Evolutionary conservation across 2,329 filamentous ascomycete species (phyloP), one percentile per base, ranked within the genome.

Genomic region (Xylaria sp.): DNA sequence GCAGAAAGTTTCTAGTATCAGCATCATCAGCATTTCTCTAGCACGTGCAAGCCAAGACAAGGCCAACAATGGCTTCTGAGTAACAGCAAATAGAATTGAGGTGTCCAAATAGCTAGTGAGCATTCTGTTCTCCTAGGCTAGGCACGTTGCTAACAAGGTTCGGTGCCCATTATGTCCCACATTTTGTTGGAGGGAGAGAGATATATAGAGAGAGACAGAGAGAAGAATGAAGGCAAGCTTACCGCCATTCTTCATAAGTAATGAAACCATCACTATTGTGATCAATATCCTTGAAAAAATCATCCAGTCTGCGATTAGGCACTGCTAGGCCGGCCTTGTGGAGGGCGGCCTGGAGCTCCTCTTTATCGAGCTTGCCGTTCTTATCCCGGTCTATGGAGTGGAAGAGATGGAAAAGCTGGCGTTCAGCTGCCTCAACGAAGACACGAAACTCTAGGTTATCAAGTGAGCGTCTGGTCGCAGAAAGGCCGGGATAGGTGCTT

Each of bases 211-310:
- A 27, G 24, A 27, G 24, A 27, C 4, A 27, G 59, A 19, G 27
- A 47, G 19, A 19, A 48, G 24, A 45, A 45, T 32, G 47, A 27
- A 57, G 21, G n/a, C n/a, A 48, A 66, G 84, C 91, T 81, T 89
- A 98, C 95, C 95, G 91, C 96, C 96, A 98, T 86, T 99, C 96
- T 73, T 93, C 90, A 81, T 97, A 98, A 70, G 87, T 94, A 74
- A 98, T 97, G 71, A 84, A 89, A 56, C 94, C 94, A 79, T 99
- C 94, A 74, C 91, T 88, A 82, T 99, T 95, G 77, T 88, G 86
- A 79, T 99, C 96, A 75, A 99, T 92, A 78, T 97, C 92, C 71
- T 88, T 83, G 78, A 99, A 98, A 83, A 99, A 98, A 70, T 90
- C 88, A 71, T 93, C 88, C 54, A 99, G 83, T 76, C 93, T 92